phyloP scores from a whole-genome alignment of 2,329 filamentous ascomycete genomes.

The Trichophaea hybrida region DNA sequence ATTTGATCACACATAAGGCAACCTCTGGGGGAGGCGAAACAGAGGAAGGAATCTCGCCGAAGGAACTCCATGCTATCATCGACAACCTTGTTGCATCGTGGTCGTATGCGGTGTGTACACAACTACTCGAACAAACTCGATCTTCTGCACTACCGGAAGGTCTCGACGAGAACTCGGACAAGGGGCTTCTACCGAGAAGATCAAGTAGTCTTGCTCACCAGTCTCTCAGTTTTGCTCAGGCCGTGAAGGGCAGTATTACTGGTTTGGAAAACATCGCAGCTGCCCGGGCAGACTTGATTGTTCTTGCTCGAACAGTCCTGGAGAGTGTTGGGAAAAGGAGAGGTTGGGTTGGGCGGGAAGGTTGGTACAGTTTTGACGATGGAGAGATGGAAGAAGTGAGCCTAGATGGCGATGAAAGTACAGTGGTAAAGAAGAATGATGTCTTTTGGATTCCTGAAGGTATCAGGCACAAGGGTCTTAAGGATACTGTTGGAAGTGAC shows the following conservation, averaged over 20 bases:
- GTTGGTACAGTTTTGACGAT: conserved; percentile 34
- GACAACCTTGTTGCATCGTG: conserved; percentile 67
- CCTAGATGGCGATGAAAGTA: conserved; percentile 28
- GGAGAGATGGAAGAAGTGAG: conserved; percentile 27
- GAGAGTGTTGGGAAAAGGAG: conserved; percentile 56
- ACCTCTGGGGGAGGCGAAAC: conserved; percentile 30
- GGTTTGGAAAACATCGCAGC: conserved; percentile 74
- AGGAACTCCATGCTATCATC: conserved; percentile 39
- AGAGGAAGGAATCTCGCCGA: conserved; percentile 25
- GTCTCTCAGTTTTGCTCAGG: conserved; percentile 12
- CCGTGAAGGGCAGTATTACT: conserved; percentile 11
- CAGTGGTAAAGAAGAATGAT: conserved; percentile 12
- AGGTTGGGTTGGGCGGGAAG: conserved; percentile 69
- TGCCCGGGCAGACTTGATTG: conserved; percentile 64
- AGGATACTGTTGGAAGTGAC: conserved; percentile 45
- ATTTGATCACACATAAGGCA: conserved; percentile 45
- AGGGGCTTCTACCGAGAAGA: conserved; percentile 17
- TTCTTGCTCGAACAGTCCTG: conserved; percentile 65
- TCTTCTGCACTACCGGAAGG: conserved; percentile 48
- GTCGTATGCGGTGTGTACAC: conserved; percentile 60
- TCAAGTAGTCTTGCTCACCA: conserved; percentile 18
- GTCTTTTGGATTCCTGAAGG: conserved; percentile 24
- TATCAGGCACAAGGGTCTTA: conserved; percentile 44
- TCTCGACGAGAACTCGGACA: conserved; percentile 1
- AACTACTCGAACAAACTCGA: conserved; percentile 61